phyloP scores from a whole-genome alignment of 2,329 filamentous ascomycete species.

The Diplodia sapinea region DNA sequence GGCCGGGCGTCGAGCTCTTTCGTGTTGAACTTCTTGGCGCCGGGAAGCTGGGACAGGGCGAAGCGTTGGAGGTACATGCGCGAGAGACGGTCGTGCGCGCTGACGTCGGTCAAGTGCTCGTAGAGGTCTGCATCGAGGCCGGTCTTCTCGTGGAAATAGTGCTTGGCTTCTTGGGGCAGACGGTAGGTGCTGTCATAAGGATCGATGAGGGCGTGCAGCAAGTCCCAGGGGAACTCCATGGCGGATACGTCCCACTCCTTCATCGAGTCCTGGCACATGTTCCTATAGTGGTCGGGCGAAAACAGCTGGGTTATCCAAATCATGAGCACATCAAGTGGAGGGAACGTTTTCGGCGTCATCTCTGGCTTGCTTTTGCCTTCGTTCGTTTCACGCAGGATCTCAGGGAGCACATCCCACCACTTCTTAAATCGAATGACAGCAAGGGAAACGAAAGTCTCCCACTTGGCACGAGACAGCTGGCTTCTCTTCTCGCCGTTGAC shows the following conservation, averaged over 20 bases:
- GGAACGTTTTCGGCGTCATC: conserved; percentile 15
- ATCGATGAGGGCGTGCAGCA: conserved; percentile 17
- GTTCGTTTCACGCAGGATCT: conserved; percentile 27
- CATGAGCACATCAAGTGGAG: conserved; percentile 31
- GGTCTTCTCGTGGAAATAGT: conserved; percentile 22
- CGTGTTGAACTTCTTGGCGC: conserved; percentile 17
- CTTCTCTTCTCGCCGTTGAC: conserved; percentile 11
- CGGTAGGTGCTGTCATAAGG: conserved; percentile 18
- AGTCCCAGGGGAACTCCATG: conserved; percentile 29
- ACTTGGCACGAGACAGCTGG: conserved; percentile 20
- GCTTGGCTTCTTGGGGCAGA: conserved; percentile 12
- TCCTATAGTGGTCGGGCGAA: conserved; percentile 21
- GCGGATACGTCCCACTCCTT: conserved; percentile 21
- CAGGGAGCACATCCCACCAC: conserved; percentile 23
- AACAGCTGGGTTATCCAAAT: conserved; percentile 30
- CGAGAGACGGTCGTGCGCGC: conserved; percentile 23
- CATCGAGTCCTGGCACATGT: conserved; percentile 23
- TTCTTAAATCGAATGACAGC: conserved; percentile 28
- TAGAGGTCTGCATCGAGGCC: conserved; percentile 20
- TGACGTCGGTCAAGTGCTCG: conserved; percentile 6
- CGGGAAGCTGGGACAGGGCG: conserved; percentile 22
- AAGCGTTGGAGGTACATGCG: conserved; percentile 20
- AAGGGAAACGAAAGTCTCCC: conserved; percentile 28
- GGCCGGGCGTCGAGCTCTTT: conserved; percentile 18
- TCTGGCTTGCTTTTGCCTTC: conserved; percentile 1